Percentiles rank a stretch among this genome's conserved stretches.
These are phyloP conservation scores for Vitis labrusca DNA, from an alignment of 164 flowering plant genomes.

Conservation along the genomic window DNA sequence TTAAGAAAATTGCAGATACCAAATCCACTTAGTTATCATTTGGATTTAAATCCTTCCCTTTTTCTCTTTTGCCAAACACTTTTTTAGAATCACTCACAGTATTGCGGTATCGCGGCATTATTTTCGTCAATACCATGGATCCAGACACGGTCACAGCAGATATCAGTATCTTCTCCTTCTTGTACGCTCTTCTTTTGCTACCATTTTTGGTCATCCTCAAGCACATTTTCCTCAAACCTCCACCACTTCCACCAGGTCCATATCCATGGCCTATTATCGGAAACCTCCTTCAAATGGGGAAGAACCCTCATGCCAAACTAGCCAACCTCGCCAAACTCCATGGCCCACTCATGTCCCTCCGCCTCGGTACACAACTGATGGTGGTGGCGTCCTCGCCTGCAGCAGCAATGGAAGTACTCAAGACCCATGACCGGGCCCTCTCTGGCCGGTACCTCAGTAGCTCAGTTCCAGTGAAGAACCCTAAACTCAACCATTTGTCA, in stretches of 20 bases:
- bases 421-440: constrained; percentile 19
- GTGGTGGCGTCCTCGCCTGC: constrained; percentile 26
- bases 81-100: too few species aligned
- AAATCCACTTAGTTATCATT: too few species aligned
- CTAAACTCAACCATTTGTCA: constrained; percentile 10
- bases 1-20: too few species aligned
- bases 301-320: constrained; percentile 13
- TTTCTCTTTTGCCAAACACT: too few species aligned
- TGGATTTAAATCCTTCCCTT: too few species aligned
- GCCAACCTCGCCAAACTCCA: constrained; percentile 14
- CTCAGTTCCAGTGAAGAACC: constrained; percentile 1
- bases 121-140: too few species aligned
- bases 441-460: constrained; percentile 22
- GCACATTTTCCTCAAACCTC: not conserved
- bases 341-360: constrained; percentile 29
- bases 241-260: not conserved
- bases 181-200: too few species aligned
- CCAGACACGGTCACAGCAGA: too few species aligned
- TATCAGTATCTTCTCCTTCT: too few species aligned
- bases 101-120: too few species aligned
- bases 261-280: constrained; percentile 21
- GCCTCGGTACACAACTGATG: constrained; percentile 22
- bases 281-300: constrained; percentile 21
- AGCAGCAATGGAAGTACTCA: constrained; percentile 26
- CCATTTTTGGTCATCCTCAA: too few species aligned